Evolutionary conservation across 2,329 filamentous ascomycete genomes (phyloP).

Genomic region (Raffaelea albimanens): DNA sequence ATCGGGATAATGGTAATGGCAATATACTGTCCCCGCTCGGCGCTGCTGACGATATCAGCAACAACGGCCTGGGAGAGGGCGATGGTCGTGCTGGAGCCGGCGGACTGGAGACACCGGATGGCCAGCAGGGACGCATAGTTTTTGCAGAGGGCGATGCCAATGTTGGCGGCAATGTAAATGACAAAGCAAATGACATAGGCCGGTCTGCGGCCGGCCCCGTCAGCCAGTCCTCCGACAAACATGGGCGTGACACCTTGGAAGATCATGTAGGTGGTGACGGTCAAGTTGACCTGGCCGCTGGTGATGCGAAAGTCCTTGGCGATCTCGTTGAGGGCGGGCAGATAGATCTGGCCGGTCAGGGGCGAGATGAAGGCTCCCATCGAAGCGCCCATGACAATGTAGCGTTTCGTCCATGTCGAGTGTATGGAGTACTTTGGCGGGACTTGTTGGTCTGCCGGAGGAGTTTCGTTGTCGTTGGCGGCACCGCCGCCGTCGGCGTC

Average conservation of each 20-base stretch:
- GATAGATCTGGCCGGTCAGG: slow-evolving; percentile 41
- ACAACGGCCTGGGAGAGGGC: slow-evolving; percentile 49
- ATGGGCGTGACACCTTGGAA: slow-evolving; percentile 51
- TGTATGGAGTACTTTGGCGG: slow-evolving; percentile 25
- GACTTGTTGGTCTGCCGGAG: slow-evolving; percentile 3
- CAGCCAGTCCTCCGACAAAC: slow-evolving; percentile 45
- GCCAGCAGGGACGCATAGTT: slow-evolving; percentile 41
- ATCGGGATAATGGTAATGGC: slow-evolving; percentile 38
- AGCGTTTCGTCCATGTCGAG: slow-evolving; percentile 27
- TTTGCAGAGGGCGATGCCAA: slow-evolving; percentile 39
- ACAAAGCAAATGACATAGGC: slow-evolving; percentile 42
- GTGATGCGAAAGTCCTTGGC: slow-evolving; percentile 30
- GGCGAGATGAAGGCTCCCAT: slow-evolving; percentile 32
- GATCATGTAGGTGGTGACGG: slow-evolving; percentile 47
- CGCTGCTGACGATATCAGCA: slow-evolving; percentile 51
- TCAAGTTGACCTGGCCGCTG: slow-evolving; percentile 33
- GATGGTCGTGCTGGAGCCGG: slow-evolving; percentile 49
- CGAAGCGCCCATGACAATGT: slow-evolving; percentile 27
- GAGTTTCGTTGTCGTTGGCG: background rate
- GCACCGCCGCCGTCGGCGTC: background rate
- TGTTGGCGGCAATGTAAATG: slow-evolving; percentile 42
- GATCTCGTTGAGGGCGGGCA: slow-evolving; percentile 39
- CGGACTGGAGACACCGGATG: slow-evolving; percentile 46
- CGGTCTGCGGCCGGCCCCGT: slow-evolving; percentile 41
- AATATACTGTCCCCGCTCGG: slow-evolving; percentile 52